These are phyloP conservation scores for Cylindrotheca fusiformis DNA, from an alignment of 108 stramenopile species.

Conservation along the genomic window DNA sequence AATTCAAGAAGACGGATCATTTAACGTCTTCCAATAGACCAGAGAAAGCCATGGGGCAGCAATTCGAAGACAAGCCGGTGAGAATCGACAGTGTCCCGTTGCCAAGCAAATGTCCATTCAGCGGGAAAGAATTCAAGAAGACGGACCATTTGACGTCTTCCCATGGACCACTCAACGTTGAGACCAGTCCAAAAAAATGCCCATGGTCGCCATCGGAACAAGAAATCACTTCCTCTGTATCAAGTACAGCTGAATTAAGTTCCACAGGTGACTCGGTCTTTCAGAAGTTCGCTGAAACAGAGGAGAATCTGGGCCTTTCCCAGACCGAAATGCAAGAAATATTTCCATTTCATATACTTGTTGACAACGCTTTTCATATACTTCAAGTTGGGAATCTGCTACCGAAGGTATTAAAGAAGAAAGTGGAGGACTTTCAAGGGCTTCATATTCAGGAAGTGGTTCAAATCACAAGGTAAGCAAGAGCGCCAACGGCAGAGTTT, in stretches of 20 bases:
- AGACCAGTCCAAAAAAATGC: neutral
- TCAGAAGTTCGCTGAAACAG: neutral
- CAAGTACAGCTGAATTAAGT: no score
- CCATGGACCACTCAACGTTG: neutral
- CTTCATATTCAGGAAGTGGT: neutral
- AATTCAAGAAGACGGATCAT: no score
- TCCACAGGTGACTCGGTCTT: no score
- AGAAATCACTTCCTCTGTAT: no score
- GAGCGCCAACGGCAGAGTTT: no score
- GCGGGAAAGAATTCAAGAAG: neutral
- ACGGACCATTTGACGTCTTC: neutral
- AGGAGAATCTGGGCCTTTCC: conserved; percentile 1
- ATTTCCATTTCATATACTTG: conserved; percentile 43
- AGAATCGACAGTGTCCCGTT: neutral
- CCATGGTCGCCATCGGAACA: neutral
- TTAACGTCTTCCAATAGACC: no score
- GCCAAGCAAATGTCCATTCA: neutral
- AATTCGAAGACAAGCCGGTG: neutral
- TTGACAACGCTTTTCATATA: conserved; percentile 34
- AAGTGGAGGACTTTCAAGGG: neutral
- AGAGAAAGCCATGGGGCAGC: no score
- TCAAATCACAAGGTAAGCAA: neutral
- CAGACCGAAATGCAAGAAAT: conserved; percentile 18
- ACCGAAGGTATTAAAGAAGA: conserved; percentile 15
- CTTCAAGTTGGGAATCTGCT: conserved; percentile 35